phyloP scores from a whole-genome alignment of 2,329 filamentous ascomycete genomes.

The Talaromyces islandicus region DNA sequence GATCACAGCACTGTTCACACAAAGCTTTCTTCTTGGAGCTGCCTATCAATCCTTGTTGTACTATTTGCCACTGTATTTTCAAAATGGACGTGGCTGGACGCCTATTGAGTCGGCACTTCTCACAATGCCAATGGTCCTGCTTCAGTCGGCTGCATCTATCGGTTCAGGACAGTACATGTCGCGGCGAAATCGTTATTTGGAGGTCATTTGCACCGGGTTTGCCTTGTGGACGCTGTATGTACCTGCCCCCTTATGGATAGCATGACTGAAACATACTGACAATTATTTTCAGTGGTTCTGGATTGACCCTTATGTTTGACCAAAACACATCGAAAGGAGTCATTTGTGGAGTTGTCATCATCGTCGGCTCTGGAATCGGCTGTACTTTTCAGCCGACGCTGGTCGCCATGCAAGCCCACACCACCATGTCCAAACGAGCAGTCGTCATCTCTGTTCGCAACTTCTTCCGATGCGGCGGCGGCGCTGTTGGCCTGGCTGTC shows the following conservation, averaged over 20 bases:
- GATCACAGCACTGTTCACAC: constrained; percentile 50
- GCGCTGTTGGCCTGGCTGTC: constrained; percentile 53
- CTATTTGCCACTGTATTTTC: constrained; percentile 57
- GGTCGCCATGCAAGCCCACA: constrained; percentile 55
- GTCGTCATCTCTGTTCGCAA: constrained; percentile 59
- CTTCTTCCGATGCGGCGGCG: constrained; percentile 56
- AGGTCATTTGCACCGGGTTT: constrained; percentile 49
- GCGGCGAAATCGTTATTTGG: constrained; percentile 51
- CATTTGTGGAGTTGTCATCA: constrained; percentile 46
- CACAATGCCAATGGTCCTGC: constrained; percentile 45
- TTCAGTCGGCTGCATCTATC: constrained; percentile 37
- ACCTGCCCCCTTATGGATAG: not conserved
- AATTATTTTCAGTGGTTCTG: constrained; percentile 37
- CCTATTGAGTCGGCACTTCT: constrained; percentile 47
- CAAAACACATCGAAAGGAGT: constrained; percentile 40
- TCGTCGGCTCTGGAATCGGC: constrained; percentile 51
- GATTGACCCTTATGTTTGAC: constrained; percentile 48
- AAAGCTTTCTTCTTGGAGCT: constrained; percentile 56
- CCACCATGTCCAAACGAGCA: constrained; percentile 51
- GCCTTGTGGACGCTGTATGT: constrained; percentile 40
- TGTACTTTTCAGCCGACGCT: constrained; percentile 49
- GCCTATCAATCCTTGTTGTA: constrained; percentile 57
- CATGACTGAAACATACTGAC: not conserved
- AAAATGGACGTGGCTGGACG: constrained; percentile 47
- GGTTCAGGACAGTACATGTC: constrained; percentile 54